These are phyloP conservation scores for Penicillium sp. DNA, from an alignment of 2,329 filamentous ascomycete genomes.

Conservation along the genomic window DNA sequence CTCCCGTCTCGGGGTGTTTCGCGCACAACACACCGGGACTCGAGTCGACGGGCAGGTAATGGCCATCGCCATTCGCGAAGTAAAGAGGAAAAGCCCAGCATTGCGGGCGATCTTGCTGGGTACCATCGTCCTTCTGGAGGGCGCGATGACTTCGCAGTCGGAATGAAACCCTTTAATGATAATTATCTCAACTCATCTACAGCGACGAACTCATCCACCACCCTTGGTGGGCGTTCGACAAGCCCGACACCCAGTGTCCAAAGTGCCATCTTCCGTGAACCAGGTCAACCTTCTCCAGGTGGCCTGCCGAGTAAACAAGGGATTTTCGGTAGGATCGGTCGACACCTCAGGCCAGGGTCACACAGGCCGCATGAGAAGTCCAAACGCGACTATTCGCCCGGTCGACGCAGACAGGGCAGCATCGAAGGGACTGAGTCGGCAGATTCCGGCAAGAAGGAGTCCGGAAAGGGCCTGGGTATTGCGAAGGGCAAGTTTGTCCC, in stretches of 20 bases:
- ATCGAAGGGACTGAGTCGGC: conserved; percentile 34
- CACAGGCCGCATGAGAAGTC: conserved; percentile 29
- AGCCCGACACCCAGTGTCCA: conserved; percentile 78
- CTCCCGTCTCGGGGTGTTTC: conserved; percentile 52
- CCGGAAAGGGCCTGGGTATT: conserved; percentile 34
- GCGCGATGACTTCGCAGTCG: conserved; percentile 67
- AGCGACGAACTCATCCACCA: conserved; percentile 51
- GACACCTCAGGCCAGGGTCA: conserved; percentile 44
- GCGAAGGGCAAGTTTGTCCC: conserved; percentile 35
- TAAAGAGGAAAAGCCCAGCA: conserved; percentile 55
- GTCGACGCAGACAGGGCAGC: conserved; percentile 36
- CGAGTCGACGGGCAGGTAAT: conserved; percentile 54
- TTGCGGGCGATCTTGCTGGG: conserved; percentile 36
- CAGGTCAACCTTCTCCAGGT: conserved; percentile 40
- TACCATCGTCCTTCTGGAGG: conserved; percentile 69
- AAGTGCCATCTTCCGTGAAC: conserved; percentile 56
- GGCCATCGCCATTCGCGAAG: conserved; percentile 49
- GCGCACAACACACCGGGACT: conserved; percentile 48
- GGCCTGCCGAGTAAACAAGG: conserved; percentile 44
- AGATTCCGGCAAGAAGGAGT: conserved; percentile 40
- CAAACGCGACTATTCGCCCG: conserved; percentile 35
- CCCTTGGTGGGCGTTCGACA: conserved; percentile 61
- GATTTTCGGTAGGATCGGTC: conserved; percentile 52
- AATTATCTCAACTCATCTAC: conserved; percentile 41
- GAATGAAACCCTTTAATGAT: conserved; percentile 54